A percentile compares a stretch with the other conserved stretches of the same genome.
Evolutionary conservation across 495 filamentous ascomycete species (phyloP).

Genomic region (Penicillium roqueforti): DNA sequence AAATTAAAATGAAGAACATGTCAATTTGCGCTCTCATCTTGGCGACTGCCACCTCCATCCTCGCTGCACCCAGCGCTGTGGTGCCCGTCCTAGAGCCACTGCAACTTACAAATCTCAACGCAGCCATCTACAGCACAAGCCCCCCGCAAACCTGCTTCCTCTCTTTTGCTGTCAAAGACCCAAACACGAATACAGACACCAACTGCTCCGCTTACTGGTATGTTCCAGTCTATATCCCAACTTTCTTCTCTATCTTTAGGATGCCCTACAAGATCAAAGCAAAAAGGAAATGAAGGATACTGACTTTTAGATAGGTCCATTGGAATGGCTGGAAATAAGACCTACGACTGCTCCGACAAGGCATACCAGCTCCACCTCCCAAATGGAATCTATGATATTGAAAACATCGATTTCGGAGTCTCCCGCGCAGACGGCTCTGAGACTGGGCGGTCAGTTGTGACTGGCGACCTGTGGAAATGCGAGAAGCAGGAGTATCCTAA

Average conservation of each 20-base stretch:
- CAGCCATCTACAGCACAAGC: slow-evolving; percentile 5
- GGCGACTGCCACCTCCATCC: slow-evolving; percentile 9
- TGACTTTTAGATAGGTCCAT: slow-evolving; percentile 10
- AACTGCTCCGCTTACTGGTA: slow-evolving; percentile 17
- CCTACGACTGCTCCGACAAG: slow-evolving; percentile 14
- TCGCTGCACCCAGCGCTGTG: slow-evolving; percentile 9
- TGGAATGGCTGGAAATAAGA: slow-evolving; percentile 7
- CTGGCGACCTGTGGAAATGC: slow-evolving; percentile 11
- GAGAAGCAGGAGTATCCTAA: slow-evolving; percentile 5
- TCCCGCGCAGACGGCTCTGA: slow-evolving; percentile 8
- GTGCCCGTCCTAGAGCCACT: slow-evolving; percentile 11
- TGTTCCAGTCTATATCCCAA: background rate
- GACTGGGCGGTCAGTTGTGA: background rate
- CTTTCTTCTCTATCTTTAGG: background rate
- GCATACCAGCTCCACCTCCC: slow-evolving; percentile 17
- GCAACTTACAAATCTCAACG: slow-evolving; percentile 7
- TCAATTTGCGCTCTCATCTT: slow-evolving; percentile 11
- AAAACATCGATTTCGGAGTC: slow-evolving; percentile 14
- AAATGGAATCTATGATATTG: slow-evolving; percentile 18
- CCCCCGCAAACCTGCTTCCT: slow-evolving; percentile 7
- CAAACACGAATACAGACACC: slow-evolving; percentile 12
- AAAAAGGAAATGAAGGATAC: background rate
- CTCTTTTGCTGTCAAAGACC: slow-evolving; percentile 17
- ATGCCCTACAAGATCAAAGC: background rate
- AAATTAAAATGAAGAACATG: slow-evolving; percentile 23